Base-by-base conservation (phyloP, 139 green algal species). In the Deuterostichococcus epilithicus region DNA sequence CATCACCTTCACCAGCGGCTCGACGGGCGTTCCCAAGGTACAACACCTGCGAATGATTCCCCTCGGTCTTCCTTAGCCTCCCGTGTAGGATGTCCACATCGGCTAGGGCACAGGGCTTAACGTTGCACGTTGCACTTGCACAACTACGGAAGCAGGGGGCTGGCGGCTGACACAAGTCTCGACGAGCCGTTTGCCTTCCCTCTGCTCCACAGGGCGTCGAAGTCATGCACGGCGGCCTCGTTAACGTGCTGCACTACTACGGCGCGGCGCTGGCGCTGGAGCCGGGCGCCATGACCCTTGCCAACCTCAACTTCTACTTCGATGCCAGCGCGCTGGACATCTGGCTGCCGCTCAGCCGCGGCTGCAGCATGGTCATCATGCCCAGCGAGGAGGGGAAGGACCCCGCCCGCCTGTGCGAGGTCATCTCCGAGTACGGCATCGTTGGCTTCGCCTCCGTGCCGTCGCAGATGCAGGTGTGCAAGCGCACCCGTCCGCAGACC, bases 1-100 rank as follows among this genome's bases (percentile, higher is more conserved):
- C 80, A 79, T 86, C 68, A 89, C 89, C 60, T 93, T 90, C 83
- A 93, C 88, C 34, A 86, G 76, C 18, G 88, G 88, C 33, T 86
- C 79, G 0, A 93, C 88, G 1, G 88, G 88, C 25, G 38, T 68
- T 0, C 88, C 88, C 47, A 93, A 93, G 79, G 85, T 63, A 63
- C n/a, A n/a, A n/a, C n/a, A n/a, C n/a, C n/a, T 28, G 10, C 52
- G 3, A n/a, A n/a, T 85, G 38, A 73, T 87, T 32, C 35, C 75
- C 26, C 44, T 90, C 30, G 36, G 5, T 6, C 86, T n/a, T n/a
- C n/a, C n/a, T n/a, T n/a, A n/a, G n/a, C n/a, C n/a, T n/a, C n/a
- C n/a, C n/a, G n/a, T n/a, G n/a, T n/a, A n/a, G n/a, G 89, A 77
- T 1, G n/a, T 4, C 32, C 25, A 20, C 33, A 87, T 32, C 25